A percentile compares a stretch with the other conserved stretches of the same genome.
Evolutionary conservation across 805 yeast species (phyloP).

Genomic region (Naumovozyma baii): DNA sequence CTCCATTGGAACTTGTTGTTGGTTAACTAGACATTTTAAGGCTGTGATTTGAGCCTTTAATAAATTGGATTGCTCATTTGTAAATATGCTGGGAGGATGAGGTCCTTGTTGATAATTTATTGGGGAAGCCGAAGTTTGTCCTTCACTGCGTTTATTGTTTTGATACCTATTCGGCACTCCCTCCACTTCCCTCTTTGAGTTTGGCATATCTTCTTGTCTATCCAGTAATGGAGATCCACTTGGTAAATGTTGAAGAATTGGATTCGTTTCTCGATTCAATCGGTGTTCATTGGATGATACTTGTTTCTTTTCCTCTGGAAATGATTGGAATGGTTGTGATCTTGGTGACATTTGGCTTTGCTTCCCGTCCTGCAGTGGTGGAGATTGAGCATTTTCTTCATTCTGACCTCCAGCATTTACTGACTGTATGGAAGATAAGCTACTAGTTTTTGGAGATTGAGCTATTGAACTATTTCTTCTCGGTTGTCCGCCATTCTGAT

Average conservation of each 20-base stretch:
- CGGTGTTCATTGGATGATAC: no score
- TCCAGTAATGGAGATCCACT: no score
- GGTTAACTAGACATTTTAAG: slow-evolving; percentile 24
- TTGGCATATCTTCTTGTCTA: no score
- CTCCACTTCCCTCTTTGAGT: not conserved
- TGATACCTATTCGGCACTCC: not conserved
- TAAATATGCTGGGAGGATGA: slow-evolving; percentile 16
- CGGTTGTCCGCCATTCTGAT: not conserved
- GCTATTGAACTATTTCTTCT: not conserved
- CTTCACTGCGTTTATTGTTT: not conserved
- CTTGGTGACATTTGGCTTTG: not conserved
- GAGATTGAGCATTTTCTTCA: not conserved
- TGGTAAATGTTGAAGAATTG: no score
- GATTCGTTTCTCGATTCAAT: no score
- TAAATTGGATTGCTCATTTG: slow-evolving; percentile 24
- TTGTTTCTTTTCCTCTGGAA: no score
- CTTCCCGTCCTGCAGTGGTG: not conserved
- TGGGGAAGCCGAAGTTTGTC: not conserved
- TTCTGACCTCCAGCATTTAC: not conserved
- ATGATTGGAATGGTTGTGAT: no score
- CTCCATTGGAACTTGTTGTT: slow-evolving; percentile 24
- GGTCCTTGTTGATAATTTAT: slow-evolving; percentile 3
- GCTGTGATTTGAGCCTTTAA: slow-evolving; percentile 30
- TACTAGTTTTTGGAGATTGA: not conserved
- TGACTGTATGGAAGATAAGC: not conserved